Evolutionary conservation across 805 yeast genomes (phyloP), one percentile per base, ranked within the genome.

Genomic region (Candida boidinii): DNA sequence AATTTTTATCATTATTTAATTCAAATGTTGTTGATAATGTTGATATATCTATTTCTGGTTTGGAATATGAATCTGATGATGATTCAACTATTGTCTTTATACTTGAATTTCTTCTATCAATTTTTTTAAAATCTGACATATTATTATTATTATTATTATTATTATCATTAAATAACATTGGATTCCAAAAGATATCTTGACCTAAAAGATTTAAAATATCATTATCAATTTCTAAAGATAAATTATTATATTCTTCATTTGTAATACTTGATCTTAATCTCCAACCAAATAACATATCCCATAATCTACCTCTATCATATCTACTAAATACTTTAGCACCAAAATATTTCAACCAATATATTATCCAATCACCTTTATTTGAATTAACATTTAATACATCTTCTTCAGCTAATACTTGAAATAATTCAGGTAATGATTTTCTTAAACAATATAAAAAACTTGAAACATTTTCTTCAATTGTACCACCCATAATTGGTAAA

Each of bases 301-400:
- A 88, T 6, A 86, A 66, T 39, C 95, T 66, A 10, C 92, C 95
- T 33, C 96, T 60, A 54, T 86, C 95, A 37, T 66, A 68, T 39
- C 81, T 70, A 28, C 87, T 79, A 72, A 94, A 76, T 6, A 80
- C 86, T 55, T 83, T 83, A 11, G 92, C 73, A 15, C 96, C 96
- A 49, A 84, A 73, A 68, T 83, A 88, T 51, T 86, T 85, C 41
- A 88, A 64, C 96, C 96, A 88, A 95, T 95, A 88, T 25, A 85
- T 68, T 17, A 87, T 63, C 96, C 96, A 88, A 49, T 79, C 87
- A 44, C 84, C 92, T 41, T 81, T 86, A 38, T 73, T 66, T 27
- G 68, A 64, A 35, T 64, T 65, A 26, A 73, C 68, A 42, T 75
- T 75, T 29, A 82, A 56, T 17, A 82, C 70, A 38, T 81, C 87